These are phyloP conservation scores for Parsonsia alboflavescens DNA, from an alignment of 257 asterid genomes.

Conservation along the genomic window DNA sequence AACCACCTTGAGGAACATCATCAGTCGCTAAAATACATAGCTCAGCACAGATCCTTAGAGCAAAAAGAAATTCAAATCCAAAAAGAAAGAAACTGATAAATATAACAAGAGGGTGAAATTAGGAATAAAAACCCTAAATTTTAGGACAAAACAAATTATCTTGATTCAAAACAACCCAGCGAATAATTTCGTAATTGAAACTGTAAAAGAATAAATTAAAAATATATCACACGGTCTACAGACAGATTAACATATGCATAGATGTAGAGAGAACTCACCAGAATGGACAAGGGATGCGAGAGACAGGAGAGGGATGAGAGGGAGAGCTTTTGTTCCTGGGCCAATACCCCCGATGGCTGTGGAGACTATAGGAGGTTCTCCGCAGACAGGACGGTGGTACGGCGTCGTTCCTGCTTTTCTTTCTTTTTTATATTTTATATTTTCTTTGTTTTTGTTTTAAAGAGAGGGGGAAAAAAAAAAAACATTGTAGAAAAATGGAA, in stretches of 20 bases:
- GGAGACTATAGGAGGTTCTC: background rate
- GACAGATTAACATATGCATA: no score
- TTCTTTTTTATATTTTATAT: no score
- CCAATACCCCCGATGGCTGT: background rate
- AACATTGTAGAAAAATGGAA: no score
- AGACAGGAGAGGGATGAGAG: no score
- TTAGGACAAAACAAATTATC: background rate
- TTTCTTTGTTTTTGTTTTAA: no score
- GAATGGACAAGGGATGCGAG: no score
- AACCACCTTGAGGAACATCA: background rate
- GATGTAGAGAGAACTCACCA: no score
- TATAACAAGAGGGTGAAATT: background rate
- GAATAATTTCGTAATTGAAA: no score
- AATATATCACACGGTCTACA: no score
- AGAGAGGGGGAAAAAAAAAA: no score
- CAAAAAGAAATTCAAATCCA: background rate
- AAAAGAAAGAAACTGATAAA: background rate
- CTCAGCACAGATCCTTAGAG: background rate
- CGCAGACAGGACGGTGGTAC: background rate
- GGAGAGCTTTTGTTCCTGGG: background rate
- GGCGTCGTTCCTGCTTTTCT: background rate
- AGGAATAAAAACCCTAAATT: conserved; percentile 4
- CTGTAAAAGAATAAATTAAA: no score
- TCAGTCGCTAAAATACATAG: background rate
- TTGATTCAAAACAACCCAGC: background rate